These are phyloP conservation scores for Isochrysis galbana DNA, from an alignment of 78 protist genomes.

Conservation along the genomic window DNA sequence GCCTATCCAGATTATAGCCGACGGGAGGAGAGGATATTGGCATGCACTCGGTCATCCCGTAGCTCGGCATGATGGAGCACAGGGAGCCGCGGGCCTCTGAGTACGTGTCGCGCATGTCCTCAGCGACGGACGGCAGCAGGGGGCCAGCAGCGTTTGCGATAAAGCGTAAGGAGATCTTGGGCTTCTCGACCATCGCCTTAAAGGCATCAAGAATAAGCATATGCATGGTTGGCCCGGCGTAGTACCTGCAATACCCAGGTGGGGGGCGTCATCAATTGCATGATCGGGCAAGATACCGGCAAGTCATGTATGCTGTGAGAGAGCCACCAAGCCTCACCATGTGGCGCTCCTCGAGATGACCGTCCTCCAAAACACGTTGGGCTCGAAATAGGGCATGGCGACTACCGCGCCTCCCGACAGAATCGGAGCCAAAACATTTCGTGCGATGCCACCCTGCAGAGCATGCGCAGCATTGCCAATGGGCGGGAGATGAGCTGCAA, in stretches of 20 bases:
- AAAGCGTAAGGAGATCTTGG: not conserved
- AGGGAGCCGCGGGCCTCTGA: not conserved
- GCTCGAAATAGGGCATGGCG: not conserved
- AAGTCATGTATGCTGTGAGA: too few relatives aligned
- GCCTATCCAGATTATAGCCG: not conserved
- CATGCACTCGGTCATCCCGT: conserved; percentile 10
- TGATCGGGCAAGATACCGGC: too few relatives aligned
- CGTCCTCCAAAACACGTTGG: not conserved
- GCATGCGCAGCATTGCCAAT: too few relatives aligned
- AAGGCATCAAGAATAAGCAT: not conserved
- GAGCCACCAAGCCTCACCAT: too few relatives aligned
- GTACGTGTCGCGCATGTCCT: not conserved
- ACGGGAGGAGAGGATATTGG: not conserved
- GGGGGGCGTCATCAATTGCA: too few relatives aligned
- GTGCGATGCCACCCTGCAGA: not conserved
- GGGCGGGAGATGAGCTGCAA: too few relatives aligned
- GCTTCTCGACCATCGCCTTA: not conserved
- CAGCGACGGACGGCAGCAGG: not conserved
- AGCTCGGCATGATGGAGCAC: not conserved
- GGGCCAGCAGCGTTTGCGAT: conserved; percentile 19
- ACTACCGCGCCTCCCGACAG: not conserved
- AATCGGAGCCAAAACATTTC: not conserved
- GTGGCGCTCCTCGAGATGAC: not conserved
- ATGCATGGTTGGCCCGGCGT: conserved; percentile 20
- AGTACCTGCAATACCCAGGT: not conserved